phyloP scores from a whole-genome alignment of 805 yeast species.

The Lipomyces lipofer region DNA sequence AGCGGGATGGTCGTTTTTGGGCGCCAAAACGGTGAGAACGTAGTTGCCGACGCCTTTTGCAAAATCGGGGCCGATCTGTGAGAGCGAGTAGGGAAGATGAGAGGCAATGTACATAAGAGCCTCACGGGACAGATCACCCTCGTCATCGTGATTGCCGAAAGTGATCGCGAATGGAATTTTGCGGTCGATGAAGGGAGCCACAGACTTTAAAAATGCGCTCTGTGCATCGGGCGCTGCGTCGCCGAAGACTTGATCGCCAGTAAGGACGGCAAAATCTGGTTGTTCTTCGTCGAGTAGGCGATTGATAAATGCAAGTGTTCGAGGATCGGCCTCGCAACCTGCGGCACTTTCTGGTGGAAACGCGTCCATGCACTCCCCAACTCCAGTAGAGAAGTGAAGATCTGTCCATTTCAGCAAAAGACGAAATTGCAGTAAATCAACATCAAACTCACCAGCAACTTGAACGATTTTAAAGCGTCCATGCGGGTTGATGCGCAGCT shows the following conservation, averaged over 20 bases:
- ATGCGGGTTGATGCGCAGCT: conserved; percentile 43
- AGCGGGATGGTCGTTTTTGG: conserved; percentile 45
- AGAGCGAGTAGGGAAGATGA: conserved; percentile 66
- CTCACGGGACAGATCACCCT: conserved; percentile 64
- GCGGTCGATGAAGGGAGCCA: conserved; percentile 64
- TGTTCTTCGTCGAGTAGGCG: conserved; percentile 67
- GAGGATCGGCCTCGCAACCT: conserved; percentile 74
- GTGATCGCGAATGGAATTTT: conserved; percentile 81
- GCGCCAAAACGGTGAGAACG: conserved; percentile 52
- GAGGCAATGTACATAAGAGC: conserved; percentile 60
- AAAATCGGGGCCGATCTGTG: conserved; percentile 62
- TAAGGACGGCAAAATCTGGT: conserved; percentile 81
- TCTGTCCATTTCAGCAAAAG: conserved; percentile 37
- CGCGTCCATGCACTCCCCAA: conserved; percentile 73
- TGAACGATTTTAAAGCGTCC: conserved; percentile 77
- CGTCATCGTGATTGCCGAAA: conserved; percentile 94
- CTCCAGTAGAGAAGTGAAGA: conserved; percentile 83
- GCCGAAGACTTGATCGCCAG: conserved; percentile 94
- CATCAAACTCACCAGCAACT: conserved; percentile 56
- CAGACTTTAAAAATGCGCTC: conserved; percentile 75
- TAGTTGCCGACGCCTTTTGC: conserved; percentile 87
- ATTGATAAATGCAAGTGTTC: conserved; percentile 63
- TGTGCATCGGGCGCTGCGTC: conserved; percentile 75
- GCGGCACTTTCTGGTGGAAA: conserved; percentile 35
- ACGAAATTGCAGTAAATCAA: not conserved